Base-by-base conservation (phyloP, 768 basidiomycete genomes). In the Pulveroboletus frians region DNA sequence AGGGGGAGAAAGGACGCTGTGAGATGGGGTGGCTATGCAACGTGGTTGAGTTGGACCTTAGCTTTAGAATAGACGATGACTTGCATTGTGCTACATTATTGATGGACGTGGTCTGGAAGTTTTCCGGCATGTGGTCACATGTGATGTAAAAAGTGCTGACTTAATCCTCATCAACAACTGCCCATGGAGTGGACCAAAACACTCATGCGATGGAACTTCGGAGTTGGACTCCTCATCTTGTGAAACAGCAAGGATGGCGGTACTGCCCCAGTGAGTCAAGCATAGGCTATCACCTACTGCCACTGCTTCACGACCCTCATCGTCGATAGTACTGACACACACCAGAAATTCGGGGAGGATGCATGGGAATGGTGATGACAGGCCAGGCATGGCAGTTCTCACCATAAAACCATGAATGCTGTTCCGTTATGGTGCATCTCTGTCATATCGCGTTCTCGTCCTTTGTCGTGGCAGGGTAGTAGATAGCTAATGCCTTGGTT, bases 121-220 rank as follows among this genome's bases (percentile, higher is more conserved):
- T 59, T 76, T 34, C 71, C 69, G 0, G 56, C 58, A 4, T 85
- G 83, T 50, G 60, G 67, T 4, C 67, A 80, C 50, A 65, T 70
- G 27, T 85, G 83, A 83, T 85, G 83, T 62, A 82, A 74, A 64
- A 62, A 59, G 17, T 85, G 84, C 59, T 74, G 74, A 42, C 77
- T 72, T 21, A 60, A 57, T 0, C 30, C 63, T n/a, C n/a, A n/a
- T n/a, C n/a, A n/a, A n/a, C n/a, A n/a, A n/a, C n/a, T n/a, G n/a
- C n/a, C n/a, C n/a, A n/a, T n/a, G n/a, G 9, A 61, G 50, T 21
- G 73, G 68, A 17, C 67, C 69, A 4, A 60, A 66, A 43, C 80
- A 83, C 56, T 77, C 78, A 1, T 85, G 83, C 55, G 81, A 83
- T 50, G 80, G 78, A 11, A 68, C 76, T 1, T 65, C 71, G 1